A percentile compares a stretch with the other conserved stretches of the same genome.
Conservation (phyloP, 1,284 basidiomycete species). For the Exobasidium rhododendri region DNA sequence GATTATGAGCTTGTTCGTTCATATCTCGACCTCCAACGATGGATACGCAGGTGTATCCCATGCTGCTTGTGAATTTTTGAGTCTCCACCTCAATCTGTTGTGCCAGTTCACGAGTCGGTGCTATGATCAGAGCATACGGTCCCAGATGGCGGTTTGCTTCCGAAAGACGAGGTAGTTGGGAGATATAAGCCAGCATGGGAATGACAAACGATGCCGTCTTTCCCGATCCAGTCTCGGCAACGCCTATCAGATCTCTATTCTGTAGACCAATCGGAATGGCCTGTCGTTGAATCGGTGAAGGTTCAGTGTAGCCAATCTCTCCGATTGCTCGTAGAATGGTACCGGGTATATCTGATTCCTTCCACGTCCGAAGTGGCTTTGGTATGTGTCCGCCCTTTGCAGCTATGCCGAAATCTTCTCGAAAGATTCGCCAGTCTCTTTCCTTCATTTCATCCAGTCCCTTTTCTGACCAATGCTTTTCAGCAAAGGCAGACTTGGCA, state of each 20-base stretch:
- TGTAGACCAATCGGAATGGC: slow-evolving; percentile 96
- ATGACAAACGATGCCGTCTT: slow-evolving; percentile 99
- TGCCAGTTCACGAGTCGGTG: slow-evolving; percentile 93
- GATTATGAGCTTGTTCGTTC: slow-evolving; percentile 93
- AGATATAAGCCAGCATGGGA: slow-evolving; percentile 93
- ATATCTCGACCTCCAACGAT: slow-evolving; percentile 91
- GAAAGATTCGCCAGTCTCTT: slow-evolving; percentile 97
- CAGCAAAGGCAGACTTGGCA: slow-evolving; percentile 75
- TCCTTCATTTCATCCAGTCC: slow-evolving; percentile 89
- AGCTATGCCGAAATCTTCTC: slow-evolving; percentile 95
- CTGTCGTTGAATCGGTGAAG: slow-evolving; percentile 92
- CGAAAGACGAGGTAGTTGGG: slow-evolving; percentile 73
- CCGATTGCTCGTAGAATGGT: slow-evolving; percentile 79
- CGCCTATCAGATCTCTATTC: slow-evolving; percentile 93
- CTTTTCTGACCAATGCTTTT: slow-evolving; percentile 94
- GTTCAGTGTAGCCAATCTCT: slow-evolving; percentile 90
- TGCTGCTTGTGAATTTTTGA: slow-evolving; percentile 78
- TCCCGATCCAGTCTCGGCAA: slow-evolving; percentile 91
- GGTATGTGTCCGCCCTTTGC: slow-evolving; percentile 85
- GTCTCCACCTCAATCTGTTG: slow-evolving; percentile 95
- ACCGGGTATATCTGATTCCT: slow-evolving; percentile 77
- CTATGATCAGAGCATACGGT: slow-evolving; percentile 87
- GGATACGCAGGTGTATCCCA: slow-evolving; percentile 89
- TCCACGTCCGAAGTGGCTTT: slow-evolving; percentile 85
- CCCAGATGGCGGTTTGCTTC: slow-evolving; percentile 90